A percentile compares a stretch with the other conserved stretches of the same genome.
Evolutionary conservation across 2,329 filamentous ascomycete species (phyloP).

Genomic region (Geosmithia putterillii): DNA sequence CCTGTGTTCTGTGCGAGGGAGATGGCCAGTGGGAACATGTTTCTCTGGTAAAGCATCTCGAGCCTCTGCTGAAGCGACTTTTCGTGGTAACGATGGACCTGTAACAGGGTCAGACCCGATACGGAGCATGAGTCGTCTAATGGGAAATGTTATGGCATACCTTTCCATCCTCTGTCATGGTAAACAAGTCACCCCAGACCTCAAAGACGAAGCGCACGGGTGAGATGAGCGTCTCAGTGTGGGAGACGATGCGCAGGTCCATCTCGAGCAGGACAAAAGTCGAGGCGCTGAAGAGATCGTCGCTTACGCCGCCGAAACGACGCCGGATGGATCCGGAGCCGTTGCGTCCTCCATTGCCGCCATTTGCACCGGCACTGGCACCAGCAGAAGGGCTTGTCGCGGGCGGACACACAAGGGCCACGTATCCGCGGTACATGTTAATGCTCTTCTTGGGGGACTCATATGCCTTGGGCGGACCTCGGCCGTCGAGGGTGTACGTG

Average conservation of each 20-base stretch:
- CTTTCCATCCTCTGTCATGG: constrained; percentile 88
- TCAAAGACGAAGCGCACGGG: constrained; percentile 70
- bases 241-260: constrained; percentile 78
- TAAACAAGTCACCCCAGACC: constrained; percentile 84
- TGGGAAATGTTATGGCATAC: constrained; percentile 29
- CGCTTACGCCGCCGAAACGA: constrained; percentile 57
- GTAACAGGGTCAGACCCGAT: background rate
- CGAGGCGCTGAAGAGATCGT: constrained; percentile 74
- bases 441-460: constrained; percentile 82
- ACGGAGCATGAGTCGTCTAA: background rate
- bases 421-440: constrained; percentile 69
- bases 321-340: constrained; percentile 50
- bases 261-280: constrained; percentile 89
- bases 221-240: constrained; percentile 74
- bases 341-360: too few relatives aligned
- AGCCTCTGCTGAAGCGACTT: constrained; percentile 83
- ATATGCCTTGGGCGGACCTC: constrained; percentile 80
- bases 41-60: constrained; percentile 86
- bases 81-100: constrained; percentile 83
- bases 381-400: too few relatives aligned
- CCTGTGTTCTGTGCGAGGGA: constrained; percentile 85
- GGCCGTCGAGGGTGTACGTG: constrained; percentile 75
- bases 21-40: constrained; percentile 83
- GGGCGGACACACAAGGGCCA: constrained; percentile 74
- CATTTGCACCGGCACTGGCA: constrained; percentile 34